Conservation (phyloP, 805 yeast genomes). For the Candida ficus region DNA sequence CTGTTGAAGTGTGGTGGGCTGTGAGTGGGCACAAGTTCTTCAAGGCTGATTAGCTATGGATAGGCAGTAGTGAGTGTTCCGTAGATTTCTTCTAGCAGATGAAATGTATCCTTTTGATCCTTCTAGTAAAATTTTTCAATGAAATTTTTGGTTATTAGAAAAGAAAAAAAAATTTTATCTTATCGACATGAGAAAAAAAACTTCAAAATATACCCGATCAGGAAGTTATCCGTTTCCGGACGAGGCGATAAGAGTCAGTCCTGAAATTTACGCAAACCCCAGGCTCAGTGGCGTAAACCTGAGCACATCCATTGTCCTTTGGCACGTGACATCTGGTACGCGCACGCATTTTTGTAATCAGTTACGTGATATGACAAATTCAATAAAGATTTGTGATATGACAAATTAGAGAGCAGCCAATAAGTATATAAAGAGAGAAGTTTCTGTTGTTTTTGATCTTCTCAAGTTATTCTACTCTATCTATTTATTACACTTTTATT, state of each 20-base stretch:
- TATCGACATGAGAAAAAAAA: constrained; percentile 8
- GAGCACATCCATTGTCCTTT: not conserved
- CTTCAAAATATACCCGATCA: not conserved
- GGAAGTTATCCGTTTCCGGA: not conserved
- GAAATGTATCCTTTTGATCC: no score
- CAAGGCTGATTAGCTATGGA: no score
- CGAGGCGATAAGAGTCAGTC: constrained; percentile 3
- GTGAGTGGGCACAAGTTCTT: no score
- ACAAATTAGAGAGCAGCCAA: not conserved
- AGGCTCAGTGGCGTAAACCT: not conserved
- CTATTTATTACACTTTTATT: not conserved
- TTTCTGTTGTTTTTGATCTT: no score
- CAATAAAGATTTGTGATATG: no score
- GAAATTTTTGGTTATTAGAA: not conserved
- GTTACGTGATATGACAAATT: not conserved
- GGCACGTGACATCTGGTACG: no score
- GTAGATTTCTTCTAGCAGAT: no score
- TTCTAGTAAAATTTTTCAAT: constrained; percentile 1
- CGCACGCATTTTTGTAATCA: no score
- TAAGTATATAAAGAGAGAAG: not conserved
- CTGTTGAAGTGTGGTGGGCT: no score
- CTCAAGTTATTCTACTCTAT: no score
- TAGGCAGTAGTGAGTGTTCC: no score
- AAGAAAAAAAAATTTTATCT: constrained; percentile 8
- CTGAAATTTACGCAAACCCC: not conserved